phyloP scores from a whole-genome alignment of 441 rosid genomes.

The Eutrema salsugineum region DNA sequence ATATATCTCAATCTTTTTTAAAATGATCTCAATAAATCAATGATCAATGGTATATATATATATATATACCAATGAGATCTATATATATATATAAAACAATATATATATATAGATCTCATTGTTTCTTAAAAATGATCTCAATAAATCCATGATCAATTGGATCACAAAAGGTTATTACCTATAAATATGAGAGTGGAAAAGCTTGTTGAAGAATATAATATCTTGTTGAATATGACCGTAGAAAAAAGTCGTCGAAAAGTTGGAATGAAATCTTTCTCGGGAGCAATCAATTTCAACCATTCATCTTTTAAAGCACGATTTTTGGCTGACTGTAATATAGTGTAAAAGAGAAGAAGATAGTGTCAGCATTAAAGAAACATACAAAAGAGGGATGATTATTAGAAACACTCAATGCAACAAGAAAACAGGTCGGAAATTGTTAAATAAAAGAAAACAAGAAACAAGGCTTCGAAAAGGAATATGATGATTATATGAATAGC shows the following conservation, averaged over 20 bases:
- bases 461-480: background rate
- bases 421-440: no score
- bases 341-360: background rate
- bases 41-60: background rate
- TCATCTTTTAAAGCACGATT: constrained; percentile 1
- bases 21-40: background rate
- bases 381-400: background rate
- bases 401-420: background rate
- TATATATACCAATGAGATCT: no score
- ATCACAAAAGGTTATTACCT: background rate
- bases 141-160: background rate
- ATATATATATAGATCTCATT: no score
- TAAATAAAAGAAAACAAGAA: no score
- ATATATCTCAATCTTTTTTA: background rate
- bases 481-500: background rate
- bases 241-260: background rate
- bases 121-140: background rate
- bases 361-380: background rate
- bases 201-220: background rate
- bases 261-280: background rate
- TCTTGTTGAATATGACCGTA: no score
- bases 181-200: background rate
- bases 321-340: background rate
- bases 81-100: no score
- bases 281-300: background rate